A percentile compares a stretch with the other conserved stretches of the same genome.
Evolutionary conservation across 345 rosid species (phyloP).

Genomic region (Brassica rapa): DNA sequence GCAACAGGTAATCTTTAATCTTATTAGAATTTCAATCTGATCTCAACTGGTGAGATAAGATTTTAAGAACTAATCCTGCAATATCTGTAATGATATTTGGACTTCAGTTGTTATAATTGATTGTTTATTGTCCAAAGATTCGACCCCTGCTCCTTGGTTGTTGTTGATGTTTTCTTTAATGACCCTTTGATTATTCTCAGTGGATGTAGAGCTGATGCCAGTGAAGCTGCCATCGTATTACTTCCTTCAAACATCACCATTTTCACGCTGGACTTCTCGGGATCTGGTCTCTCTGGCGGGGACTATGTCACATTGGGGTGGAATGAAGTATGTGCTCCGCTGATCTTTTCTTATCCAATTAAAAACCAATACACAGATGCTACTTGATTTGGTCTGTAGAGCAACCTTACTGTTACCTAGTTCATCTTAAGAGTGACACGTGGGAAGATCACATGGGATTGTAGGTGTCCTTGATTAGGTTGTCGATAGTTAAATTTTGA

Average conservation of each 20-base stretch:
- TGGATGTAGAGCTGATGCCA: constrained; percentile 45
- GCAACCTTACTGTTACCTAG: not conserved
- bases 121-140: not conserved
- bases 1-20: constrained; percentile 64
- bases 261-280: constrained; percentile 91
- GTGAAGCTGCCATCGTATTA: constrained; percentile 77
- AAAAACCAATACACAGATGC: not conserved
- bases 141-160: constrained; percentile 3
- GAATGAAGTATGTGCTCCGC: constrained; percentile 67
- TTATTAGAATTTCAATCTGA: not conserved
- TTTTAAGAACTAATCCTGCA: too few species aligned
- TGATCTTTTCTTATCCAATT: not conserved
- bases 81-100: not conserved
- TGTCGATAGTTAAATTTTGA: not conserved
- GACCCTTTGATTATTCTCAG: constrained; percentile 18
- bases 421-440: not conserved
- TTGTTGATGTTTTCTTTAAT: not conserved
- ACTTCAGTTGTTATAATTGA: not conserved
- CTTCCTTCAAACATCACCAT: constrained; percentile 89
- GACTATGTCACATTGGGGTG: constrained; percentile 88
- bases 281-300: constrained; percentile 89
- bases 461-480: not conserved
- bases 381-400: not conserved
- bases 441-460: not conserved
- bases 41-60: not conserved